phyloP scores from a whole-genome alignment of 257 asterid genomes.

The Solanum infundibuliforme region DNA sequence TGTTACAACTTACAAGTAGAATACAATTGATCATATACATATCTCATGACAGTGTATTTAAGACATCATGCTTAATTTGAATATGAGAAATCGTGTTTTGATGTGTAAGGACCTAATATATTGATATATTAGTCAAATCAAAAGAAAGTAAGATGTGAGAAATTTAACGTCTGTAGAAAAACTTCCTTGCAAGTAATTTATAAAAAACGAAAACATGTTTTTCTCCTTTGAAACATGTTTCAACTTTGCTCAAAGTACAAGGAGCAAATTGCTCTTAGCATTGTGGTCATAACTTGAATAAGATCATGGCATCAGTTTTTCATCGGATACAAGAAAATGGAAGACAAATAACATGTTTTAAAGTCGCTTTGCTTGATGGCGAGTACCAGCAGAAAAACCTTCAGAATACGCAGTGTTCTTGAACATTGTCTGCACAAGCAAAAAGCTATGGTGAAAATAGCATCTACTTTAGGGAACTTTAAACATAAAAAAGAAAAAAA shows the following conservation, averaged over 20 bases:
- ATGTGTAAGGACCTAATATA: neutral
- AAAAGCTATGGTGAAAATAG: neutral
- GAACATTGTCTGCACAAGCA: conserved; percentile 38
- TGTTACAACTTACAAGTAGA: neutral
- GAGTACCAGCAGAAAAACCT: conserved; percentile 53
- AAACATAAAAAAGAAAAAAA: neutral
- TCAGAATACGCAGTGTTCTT: conserved; percentile 67
- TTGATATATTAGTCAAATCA: neutral
- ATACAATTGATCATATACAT: neutral
- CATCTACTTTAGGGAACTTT: neutral
- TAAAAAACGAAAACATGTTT: neutral
- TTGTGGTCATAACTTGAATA: neutral
- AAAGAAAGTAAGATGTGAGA: neutral
- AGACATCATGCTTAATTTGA: neutral
- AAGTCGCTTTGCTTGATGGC: conserved; percentile 31
- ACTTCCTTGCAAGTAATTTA: neutral
- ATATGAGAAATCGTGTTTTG: neutral
- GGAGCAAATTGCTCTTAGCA: neutral
- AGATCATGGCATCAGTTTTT: neutral
- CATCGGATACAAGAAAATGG: neutral
- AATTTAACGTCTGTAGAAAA: neutral
- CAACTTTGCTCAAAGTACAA: neutral
- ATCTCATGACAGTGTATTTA: neutral
- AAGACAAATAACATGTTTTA: conserved; percentile 1
- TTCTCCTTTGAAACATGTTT: neutral